Evolutionary conservation across 2,329 filamentous ascomycete genomes (phyloP), one percentile per base, ranked within the genome.

Genomic region (Trichoderma simmonsii): DNA sequence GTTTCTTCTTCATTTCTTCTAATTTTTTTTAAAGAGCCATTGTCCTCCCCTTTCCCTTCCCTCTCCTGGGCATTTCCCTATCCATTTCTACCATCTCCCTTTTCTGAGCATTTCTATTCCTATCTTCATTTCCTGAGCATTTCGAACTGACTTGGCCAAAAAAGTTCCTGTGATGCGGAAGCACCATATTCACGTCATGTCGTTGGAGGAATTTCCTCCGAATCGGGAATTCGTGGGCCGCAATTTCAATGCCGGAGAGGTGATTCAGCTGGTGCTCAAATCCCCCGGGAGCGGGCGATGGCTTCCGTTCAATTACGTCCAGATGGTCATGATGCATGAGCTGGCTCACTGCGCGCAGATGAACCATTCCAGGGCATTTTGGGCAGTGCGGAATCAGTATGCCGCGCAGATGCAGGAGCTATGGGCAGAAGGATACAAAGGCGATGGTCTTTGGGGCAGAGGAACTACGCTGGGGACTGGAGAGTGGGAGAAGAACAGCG

Each of bases 261-360:
- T 95, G 43, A 89, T 97, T 65, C 93, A 97, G 81, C 86, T 97
- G 1, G 94, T 97, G 1, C 86, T 97, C 30, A 91, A 91, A 76
- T 89, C 92, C 0, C 87, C 86, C 0, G 84, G 82, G 5, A 87
- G 86, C 0, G 88, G 89, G 30, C 87, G 84, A 72, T 97, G 94
- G 94, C 84, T 97, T 26, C 92, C 93, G 0, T 94, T 96, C 78
- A 86, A 89, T 73, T 94, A 94, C 78, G 92, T 97, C 18, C 93
- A 96, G 81, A 95, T 96, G 92, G 93, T 97, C 75, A 97, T 97
- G 94, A 95, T 97, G 89, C 94, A 97, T 79, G 93, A 96, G 84
- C 84, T 97, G 34, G 93, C 93, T 3, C 93, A 97, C 80, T 95
- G 92, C 85, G 92, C 93, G 80, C 91, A 97, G 79, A 97, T 97